Base-by-base conservation (phyloP, 768 basidiomycete species). In the Lactarius hatsudake region DNA sequence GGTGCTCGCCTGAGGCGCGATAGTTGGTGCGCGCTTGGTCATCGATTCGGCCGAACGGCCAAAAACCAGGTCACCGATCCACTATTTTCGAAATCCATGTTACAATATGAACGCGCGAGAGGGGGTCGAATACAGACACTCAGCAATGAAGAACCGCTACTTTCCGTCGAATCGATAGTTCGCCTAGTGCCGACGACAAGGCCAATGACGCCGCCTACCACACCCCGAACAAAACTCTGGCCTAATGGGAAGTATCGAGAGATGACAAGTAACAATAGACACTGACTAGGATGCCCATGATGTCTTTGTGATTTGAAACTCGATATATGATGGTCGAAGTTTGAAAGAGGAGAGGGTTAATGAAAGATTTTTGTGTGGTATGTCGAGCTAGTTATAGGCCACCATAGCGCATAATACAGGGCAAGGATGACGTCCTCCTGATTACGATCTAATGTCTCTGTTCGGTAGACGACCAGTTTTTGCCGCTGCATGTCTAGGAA, bases 371-470 rank as follows among this genome's bases (percentile, higher is more conserved):
- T 13, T 26, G 65, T 30, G 30, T 3, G 32, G 57, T 8, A 6
- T 30, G 56, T 51, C 32, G n/a, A 40, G 55, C 54, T 58, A 51
- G 2, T 67, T 67, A 63, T 67, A 67, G 32, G 18, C 2, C n/a
- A 5, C 32, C 12, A 53, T 28, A 20, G 51, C 51, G 38, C 42
- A 26, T 51, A 51, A 51, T 26, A 5, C 23, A 51, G 43, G 51
- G 53, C 23, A 10, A 54, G 61, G 63, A 43, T 43, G 38, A 9
- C 48, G 10, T 51, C n/a, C 48, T 51, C 23, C 48, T 51, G n/a
- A 23, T 23, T 51, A 13, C 12, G n/a, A 8, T 23, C 48, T 23
- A 13, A 51, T 23, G 48, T 23, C 48, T 28, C 26, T 51, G 48
- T 51, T 51, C 48, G 48, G 48, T 23, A n/a, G 48, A 13, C n/a